A percentile compares a stretch with the other conserved stretches of the same genome.
These are phyloP conservation scores for Albatrellus sp. DNA, from an alignment of 1,284 basidiomycete genomes.

Conservation along the genomic window DNA sequence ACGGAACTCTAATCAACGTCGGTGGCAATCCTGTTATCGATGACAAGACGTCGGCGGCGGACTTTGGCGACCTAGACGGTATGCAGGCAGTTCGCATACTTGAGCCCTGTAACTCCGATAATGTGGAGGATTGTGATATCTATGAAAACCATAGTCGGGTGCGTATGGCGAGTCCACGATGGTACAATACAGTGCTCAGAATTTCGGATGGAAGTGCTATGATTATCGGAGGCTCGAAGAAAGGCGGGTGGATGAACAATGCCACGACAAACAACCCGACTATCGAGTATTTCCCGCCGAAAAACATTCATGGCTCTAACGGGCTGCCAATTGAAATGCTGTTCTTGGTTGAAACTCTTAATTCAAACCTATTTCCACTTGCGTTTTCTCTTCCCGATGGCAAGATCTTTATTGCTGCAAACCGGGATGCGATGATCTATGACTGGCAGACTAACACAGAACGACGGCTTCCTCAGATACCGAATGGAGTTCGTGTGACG, in stretches of 20 bases:
- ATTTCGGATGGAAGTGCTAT: slow-evolving; percentile 68
- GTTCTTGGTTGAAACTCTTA: slow-evolving; percentile 64
- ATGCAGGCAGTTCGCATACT: slow-evolving; percentile 65
- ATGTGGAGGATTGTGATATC: slow-evolving; percentile 40
- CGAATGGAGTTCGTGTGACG: slow-evolving; percentile 71
- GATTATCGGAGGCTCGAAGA: slow-evolving; percentile 70
- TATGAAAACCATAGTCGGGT: slow-evolving; percentile 54
- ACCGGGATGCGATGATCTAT: slow-evolving; percentile 70
- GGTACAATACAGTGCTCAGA: slow-evolving; percentile 65
- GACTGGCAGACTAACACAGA: slow-evolving; percentile 61
- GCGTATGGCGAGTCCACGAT: slow-evolving; percentile 61
- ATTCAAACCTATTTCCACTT: slow-evolving; percentile 75
- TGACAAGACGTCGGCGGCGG: slow-evolving; percentile 45
- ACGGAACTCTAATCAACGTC: slow-evolving; percentile 66
- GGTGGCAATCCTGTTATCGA: slow-evolving; percentile 69
- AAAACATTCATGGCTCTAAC: slow-evolving; percentile 50
- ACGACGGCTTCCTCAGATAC: slow-evolving; percentile 51
- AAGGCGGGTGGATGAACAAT: slow-evolving; percentile 76
- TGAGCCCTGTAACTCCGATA: slow-evolving; percentile 47
- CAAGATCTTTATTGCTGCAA: slow-evolving; percentile 68
- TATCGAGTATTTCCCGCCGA: slow-evolving; percentile 71
- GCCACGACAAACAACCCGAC: slow-evolving; percentile 71
- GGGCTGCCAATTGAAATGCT: slow-evolving; percentile 49
- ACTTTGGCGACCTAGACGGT: slow-evolving; percentile 68
- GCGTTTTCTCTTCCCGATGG: slow-evolving; percentile 65